Base-by-base conservation (phyloP, 805 yeast genomes). In the Yamadazyma sp. region DNA sequence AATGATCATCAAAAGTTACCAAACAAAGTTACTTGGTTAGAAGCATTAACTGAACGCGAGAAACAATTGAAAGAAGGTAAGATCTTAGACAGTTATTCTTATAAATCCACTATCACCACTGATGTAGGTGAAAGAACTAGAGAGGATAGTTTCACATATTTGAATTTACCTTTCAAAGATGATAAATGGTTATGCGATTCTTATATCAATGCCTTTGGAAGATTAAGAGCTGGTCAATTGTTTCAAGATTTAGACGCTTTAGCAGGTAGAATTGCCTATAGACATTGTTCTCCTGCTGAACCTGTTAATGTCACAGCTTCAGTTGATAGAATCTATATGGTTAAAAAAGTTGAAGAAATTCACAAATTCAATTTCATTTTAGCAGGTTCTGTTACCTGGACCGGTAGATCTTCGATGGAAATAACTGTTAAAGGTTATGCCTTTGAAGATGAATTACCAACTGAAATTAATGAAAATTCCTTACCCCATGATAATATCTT, bases 221-320 rank as follows among this genome's bases (percentile, higher is more conserved):
- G 96, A 45, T 70, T 88, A 52, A 72, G 96, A 52, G 86, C 86
- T 49, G 98, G 97, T 26, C 96, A 88, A 58, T 69, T 89, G 44
- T 89, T 89, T 60, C 96, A 89, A 66, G 98, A 89, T 60, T 68
- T 89, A 51, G 98, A 89, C 55, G 89, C 96, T 4, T 67, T 89
- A 42, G 96, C 97, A 2, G 98, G 97, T 23, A 79, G 91, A 53
- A 88, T 89, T 50, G 95, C 96, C 15, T 85, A 88, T 58, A 75
- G 85, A 52, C 97, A 89, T 57, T 86, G 95, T 61, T 72, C 83
- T n/a, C 98, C 98, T 0, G 94, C 96, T 0, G 88, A 85, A 55
- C 97, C 98, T 8, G 87, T 88, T 59, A 84, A 89, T 55, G 98
- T 89, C 27, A 89, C 98, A 7, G 97, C 97, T 1, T 80, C 93